These are phyloP conservation scores for Taiozyma sp. DNA, from an alignment of 1,139 yeast genomes.

Conservation along the genomic window DNA sequence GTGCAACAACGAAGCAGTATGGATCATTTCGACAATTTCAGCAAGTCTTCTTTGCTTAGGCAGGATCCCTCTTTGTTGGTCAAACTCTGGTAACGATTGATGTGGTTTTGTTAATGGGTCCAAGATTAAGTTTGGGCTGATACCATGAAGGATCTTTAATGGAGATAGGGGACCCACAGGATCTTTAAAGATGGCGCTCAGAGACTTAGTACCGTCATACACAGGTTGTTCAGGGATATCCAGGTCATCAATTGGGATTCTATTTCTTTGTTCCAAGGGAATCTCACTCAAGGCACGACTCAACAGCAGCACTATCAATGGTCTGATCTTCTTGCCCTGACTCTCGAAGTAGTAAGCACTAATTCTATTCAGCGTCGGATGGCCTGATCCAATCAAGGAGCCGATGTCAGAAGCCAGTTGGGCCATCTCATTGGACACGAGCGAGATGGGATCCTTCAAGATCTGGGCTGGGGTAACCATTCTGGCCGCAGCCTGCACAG, in stretches of 20 bases:
- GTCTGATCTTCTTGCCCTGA: slow-evolving; percentile 94
- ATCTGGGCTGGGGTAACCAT: slow-evolving; percentile 66
- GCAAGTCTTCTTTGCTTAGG: slow-evolving; percentile 95
- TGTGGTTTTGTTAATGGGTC: slow-evolving; percentile 84
- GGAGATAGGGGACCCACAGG: slow-evolving; percentile 56
- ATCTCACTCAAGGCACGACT: slow-evolving; percentile 78
- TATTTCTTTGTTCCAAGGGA: slow-evolving; percentile 62
- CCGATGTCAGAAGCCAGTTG: slow-evolving; percentile 85
- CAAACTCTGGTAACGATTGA: slow-evolving; percentile 62
- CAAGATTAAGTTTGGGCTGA: slow-evolving; percentile 56
- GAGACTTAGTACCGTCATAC: no score
- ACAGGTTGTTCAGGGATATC: slow-evolving; percentile 65
- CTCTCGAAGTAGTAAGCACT: slow-evolving; percentile 92
- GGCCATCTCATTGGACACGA: slow-evolving; percentile 95
- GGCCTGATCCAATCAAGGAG: slow-evolving; percentile 82
- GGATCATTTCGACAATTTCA: slow-evolving; percentile 97
- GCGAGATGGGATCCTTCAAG: slow-evolving; percentile 74
- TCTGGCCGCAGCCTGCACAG: slow-evolving; percentile 73
- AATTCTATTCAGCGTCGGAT: slow-evolving; percentile 85
- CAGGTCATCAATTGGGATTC: slow-evolving; percentile 51
- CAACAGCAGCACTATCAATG: slow-evolving; percentile 75
- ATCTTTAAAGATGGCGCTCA: slow-evolving; percentile 21
- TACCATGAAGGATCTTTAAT: slow-evolving; percentile 76
- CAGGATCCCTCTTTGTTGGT: slow-evolving; percentile 58
- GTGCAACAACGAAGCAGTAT: slow-evolving; percentile 92